phyloP scores from a whole-genome alignment of 2,329 filamentous ascomycete species.

The Simplicillium aogashimaense region DNA sequence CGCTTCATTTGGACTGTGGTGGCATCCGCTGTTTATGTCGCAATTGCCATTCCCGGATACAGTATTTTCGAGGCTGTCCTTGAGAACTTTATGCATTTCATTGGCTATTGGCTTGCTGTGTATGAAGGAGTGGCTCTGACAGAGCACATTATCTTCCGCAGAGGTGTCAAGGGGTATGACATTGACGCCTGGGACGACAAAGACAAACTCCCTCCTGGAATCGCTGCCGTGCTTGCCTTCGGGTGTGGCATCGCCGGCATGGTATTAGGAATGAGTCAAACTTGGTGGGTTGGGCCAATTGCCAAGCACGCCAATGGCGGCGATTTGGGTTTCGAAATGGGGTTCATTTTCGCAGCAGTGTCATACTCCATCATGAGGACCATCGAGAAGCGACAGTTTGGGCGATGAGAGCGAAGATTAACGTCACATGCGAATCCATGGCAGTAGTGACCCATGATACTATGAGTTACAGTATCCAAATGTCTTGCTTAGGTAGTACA shows the following conservation, averaged over 20 bases:
- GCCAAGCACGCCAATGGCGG: conserved; percentile 47
- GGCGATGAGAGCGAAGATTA: conserved; percentile 21
- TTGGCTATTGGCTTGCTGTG: conserved; percentile 66
- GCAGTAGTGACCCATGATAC: too few relatives aligned
- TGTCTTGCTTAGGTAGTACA: not conserved
- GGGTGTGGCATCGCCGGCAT: conserved; percentile 55
- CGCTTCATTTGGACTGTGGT: conserved; percentile 59
- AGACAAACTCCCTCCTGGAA: conserved; percentile 47
- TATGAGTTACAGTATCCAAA: not conserved
- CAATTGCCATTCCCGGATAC: conserved; percentile 62
- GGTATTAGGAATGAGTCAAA: conserved; percentile 59
- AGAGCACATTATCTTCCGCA: conserved; percentile 61
- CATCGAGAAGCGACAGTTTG: conserved; percentile 28
- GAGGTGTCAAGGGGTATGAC: conserved; percentile 50
- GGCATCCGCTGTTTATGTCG: conserved; percentile 54
- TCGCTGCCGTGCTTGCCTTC: conserved; percentile 55
- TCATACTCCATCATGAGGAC: conserved; percentile 41
- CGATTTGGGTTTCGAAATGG: conserved; percentile 47
- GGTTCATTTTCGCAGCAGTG: conserved; percentile 46
- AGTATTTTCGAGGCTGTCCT: conserved; percentile 52
- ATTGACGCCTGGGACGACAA: conserved; percentile 48
- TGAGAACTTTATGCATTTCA: conserved; percentile 61
- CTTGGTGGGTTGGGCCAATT: conserved; percentile 60
- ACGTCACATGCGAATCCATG: too few relatives aligned
- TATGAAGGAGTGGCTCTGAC: conserved; percentile 56